A percentile compares a stretch with the other conserved stretches of the same genome.
phyloP scores from a whole-genome alignment of 768 basidiomycete genomes.

The Pluteus cervinus region DNA sequence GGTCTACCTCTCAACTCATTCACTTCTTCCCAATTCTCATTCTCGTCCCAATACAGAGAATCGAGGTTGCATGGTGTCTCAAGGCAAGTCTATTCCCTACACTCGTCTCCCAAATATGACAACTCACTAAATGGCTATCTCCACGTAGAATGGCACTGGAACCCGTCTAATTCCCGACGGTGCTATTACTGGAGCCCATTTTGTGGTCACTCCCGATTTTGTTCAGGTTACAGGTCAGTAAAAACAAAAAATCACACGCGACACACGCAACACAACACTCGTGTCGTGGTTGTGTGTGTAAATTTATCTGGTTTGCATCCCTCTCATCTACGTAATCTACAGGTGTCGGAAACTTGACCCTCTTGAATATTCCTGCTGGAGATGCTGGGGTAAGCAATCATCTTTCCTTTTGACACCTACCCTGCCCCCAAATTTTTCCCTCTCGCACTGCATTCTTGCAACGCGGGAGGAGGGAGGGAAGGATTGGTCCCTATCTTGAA shows the following conservation, averaged over 20 bases:
- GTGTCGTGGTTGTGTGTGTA: too few relatives aligned
- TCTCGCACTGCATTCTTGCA: too few relatives aligned
- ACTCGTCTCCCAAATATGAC: constrained; percentile 3
- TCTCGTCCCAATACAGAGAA: constrained; percentile 21
- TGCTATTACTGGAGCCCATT: constrained; percentile 60
- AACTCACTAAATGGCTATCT: constrained; percentile 3
- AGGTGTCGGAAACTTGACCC: constrained; percentile 61
- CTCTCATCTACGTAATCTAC: constrained; percentile 1
- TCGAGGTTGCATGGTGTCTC: constrained; percentile 38
- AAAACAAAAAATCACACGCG: too few relatives aligned
- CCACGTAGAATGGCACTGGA: constrained; percentile 47
- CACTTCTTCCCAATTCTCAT: constrained; percentile 8
- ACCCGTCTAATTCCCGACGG: constrained; percentile 69
- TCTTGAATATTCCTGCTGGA: constrained; percentile 54
- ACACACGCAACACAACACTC: too few relatives aligned
- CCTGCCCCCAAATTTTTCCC: not conserved
- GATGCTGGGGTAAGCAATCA: constrained; percentile 44
- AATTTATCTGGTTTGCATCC: not conserved
- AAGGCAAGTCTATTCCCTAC: constrained; percentile 19
- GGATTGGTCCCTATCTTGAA: too few relatives aligned
- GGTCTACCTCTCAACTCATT: constrained; percentile 23
- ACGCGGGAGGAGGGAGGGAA: too few relatives aligned
- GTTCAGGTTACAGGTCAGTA: constrained; percentile 58
- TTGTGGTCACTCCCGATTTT: constrained; percentile 70
- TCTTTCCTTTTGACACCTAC: not conserved